Evolutionary conservation across 2,329 filamentous ascomycete species (phyloP).

Genomic region (Parafenestella ontariensis): DNA sequence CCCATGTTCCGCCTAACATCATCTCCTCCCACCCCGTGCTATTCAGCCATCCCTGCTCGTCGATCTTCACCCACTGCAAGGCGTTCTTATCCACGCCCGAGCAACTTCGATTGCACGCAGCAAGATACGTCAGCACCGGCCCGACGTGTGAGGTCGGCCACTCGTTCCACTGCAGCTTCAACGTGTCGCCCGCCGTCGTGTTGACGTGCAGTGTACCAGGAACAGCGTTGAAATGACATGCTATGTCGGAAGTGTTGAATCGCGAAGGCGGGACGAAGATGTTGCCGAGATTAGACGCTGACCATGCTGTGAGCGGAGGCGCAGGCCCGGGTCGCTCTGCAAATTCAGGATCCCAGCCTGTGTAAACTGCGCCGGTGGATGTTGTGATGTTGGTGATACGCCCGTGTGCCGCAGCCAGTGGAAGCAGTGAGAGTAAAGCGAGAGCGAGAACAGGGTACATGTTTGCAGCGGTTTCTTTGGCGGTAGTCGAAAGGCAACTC

Average conservation of each 20-base stretch:
- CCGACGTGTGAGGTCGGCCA: slow-evolving; percentile 45
- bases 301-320: slow-evolving; percentile 30
- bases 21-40: slow-evolving; percentile 23
- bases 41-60: slow-evolving; percentile 36
- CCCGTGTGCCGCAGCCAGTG: slow-evolving; percentile 26
- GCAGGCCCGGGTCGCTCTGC: slow-evolving; percentile 5
- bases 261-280: slow-evolving; percentile 28
- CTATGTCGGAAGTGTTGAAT: slow-evolving; percentile 51
- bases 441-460: slow-evolving; percentile 9
- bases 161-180: slow-evolving; percentile 61
- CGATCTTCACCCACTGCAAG: slow-evolving; percentile 44
- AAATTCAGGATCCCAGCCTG: slow-evolving; percentile 31
- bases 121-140: slow-evolving; percentile 43
- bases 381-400: slow-evolving; percentile 33
- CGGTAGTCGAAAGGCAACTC: not conserved
- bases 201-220: slow-evolving; percentile 59
- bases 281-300: slow-evolving; percentile 33
- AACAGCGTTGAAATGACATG: slow-evolving; percentile 64
- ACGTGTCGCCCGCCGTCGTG: slow-evolving; percentile 62
- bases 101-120: slow-evolving; percentile 30
- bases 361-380: slow-evolving; percentile 22
- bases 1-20: slow-evolving; percentile 38
- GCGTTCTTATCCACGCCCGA: slow-evolving; percentile 26
- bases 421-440: slow-evolving; percentile 1
- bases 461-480: slow-evolving; percentile 4